A percentile compares a stretch with the other conserved stretches of the same genome.
phyloP scores from a whole-genome alignment of 768 basidiomycete genomes.

The Tylopilus balloui region DNA sequence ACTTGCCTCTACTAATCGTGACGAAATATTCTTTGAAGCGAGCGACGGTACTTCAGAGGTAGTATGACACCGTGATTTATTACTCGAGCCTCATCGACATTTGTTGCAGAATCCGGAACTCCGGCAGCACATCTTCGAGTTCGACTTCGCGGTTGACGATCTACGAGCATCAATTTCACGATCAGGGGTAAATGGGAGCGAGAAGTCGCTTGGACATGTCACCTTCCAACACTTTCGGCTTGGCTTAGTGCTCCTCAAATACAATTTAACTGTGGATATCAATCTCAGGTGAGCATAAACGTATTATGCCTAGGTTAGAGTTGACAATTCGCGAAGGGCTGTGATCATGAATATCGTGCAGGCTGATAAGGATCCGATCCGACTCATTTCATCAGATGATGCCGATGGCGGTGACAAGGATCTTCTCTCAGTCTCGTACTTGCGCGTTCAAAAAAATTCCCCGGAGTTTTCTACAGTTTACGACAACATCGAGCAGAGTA shows the following conservation, averaged over 20 bases:
- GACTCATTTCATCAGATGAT: conserved; percentile 61
- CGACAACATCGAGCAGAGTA: conserved; percentile 83
- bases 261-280: conserved; percentile 82
- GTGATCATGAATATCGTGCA: conserved; percentile 73
- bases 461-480: conserved; percentile 78
- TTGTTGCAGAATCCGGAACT: conserved; percentile 32
- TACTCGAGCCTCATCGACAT: conserved; percentile 1
- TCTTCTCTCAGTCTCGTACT: conserved; percentile 75
- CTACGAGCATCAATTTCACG: conserved; percentile 78
- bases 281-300: conserved; percentile 55
- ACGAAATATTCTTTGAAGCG: conserved; percentile 71
- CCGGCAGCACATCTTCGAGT: conserved; percentile 66
- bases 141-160: conserved; percentile 83
- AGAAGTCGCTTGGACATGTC: conserved; percentile 75
- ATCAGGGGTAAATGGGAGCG: conserved; percentile 53
- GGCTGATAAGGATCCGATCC: conserved; percentile 46
- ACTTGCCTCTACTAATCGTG: conserved; percentile 37
- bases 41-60: conserved; percentile 58
- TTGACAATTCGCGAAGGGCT: conserved; percentile 43
- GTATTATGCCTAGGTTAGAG: neutral
- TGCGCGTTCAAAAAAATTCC: conserved; percentile 74
- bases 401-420: conserved; percentile 47
- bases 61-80: conserved; percentile 10
- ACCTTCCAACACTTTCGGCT: conserved; percentile 75
- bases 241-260: conserved; percentile 69